Base-by-base conservation (phyloP, 2,329 filamentous ascomycete genomes). In the Scytalidium sp. region DNA sequence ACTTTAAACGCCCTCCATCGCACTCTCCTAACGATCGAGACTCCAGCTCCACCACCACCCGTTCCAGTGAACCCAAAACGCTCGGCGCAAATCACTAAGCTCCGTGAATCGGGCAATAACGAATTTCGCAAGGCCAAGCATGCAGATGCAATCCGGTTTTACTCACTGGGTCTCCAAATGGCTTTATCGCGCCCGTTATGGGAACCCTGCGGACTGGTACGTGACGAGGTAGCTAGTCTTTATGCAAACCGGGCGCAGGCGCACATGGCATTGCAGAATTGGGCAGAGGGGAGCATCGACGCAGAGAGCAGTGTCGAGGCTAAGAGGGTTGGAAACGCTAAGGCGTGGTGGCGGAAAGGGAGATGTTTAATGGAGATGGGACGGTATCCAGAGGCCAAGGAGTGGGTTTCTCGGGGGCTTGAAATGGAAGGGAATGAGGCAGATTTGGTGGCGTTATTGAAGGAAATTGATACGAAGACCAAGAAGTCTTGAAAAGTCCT, bases 61-160 rank as follows among this genome's bases (percentile, higher is more conserved):
- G 80, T 96, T 40, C 92, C 92, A 52, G 86, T 97, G 54, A 95
- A 96, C 76, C 92, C 90, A 46, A 96, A 97, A 74, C 90, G 93
- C 64, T 85, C 81, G 57, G 90, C 89, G 29, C 84, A 92, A 66
- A 88, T 99, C 70, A 83, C 78, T 71, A 97, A 97, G 74, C 84
- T 97, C 58, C 89, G 91, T 67, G 94, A 97, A 68, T 81, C 80
- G 50, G 93, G 90, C 62, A 96, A 96, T 75, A 74, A 74, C 51
- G 83, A 88, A 60, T 93, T 89, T 76, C 87, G 90, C 70, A 92
- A 93, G 70, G 80, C 80, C 60, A 79, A 83, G 59, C 83, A 87
- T 72, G 71, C 70, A 49, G 90, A 95, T 48, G 93, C 93, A 3
- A 77, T 90, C 59, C 85, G 84, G 59, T 79, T 92, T 59, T 97